Conservation (phyloP, 2,329 filamentous ascomycete species). For the Aspergillus arachidicola region DNA sequence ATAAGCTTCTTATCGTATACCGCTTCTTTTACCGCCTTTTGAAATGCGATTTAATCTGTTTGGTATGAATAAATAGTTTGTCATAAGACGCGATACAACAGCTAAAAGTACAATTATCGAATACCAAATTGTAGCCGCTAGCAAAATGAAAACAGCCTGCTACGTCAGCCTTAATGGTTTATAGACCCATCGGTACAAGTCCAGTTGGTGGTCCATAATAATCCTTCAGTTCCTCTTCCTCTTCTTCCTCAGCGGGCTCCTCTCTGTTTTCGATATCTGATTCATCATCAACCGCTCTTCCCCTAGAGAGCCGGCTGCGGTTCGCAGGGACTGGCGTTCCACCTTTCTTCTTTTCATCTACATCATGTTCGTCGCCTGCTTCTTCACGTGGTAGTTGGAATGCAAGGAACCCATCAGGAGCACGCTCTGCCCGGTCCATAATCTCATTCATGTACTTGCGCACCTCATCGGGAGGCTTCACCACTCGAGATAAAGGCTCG, state of each 20-base stretch:
- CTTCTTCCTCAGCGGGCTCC: slow-evolving; percentile 18
- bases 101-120: background rate
- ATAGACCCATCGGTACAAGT: slow-evolving; percentile 32
- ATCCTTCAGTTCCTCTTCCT: slow-evolving; percentile 42
- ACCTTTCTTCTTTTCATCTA: slow-evolving; percentile 21
- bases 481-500: slow-evolving; percentile 58
- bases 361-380: slow-evolving; percentile 31
- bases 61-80: background rate
- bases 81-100: background rate
- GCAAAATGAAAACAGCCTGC: background rate
- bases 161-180: background rate
- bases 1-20: background rate
- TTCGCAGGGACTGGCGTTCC: slow-evolving; percentile 26
- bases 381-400: slow-evolving; percentile 55
- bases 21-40: background rate
- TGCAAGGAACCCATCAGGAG: slow-evolving; percentile 58
- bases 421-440: slow-evolving; percentile 59
- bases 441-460: slow-evolving; percentile 58
- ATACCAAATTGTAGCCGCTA: background rate
- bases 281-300: slow-evolving; percentile 17
- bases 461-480: slow-evolving; percentile 57
- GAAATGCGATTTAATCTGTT: background rate
- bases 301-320: slow-evolving; percentile 27
- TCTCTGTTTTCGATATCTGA: slow-evolving; percentile 18
- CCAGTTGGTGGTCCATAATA: slow-evolving; percentile 44